Percentiles rank a stretch among this genome's conserved stretches.
These are phyloP conservation scores for Rhizopus arrhizus DNA, from an alignment of 371 early-diverging fungal genomes.

Conservation along the genomic window DNA sequence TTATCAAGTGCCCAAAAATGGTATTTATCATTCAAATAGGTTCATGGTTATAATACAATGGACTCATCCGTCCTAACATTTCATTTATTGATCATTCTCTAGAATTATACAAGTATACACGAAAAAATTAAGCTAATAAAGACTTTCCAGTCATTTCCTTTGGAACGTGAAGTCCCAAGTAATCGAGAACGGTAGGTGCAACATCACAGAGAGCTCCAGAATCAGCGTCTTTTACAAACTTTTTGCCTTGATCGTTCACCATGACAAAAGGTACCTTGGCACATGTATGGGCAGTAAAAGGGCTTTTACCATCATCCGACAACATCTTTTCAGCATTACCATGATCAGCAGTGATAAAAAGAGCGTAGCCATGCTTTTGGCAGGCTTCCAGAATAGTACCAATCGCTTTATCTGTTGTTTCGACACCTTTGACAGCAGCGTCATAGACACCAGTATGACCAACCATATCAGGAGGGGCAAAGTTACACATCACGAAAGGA, in stretches of 20 bases:
- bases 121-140: conserved; percentile 35
- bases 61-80: too few species aligned
- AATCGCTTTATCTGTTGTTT: conserved; percentile 93
- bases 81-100: neutral
- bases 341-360: conserved; percentile 99
- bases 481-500: conserved; percentile 98
- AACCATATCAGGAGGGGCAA: conserved; percentile 99
- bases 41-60: too few species aligned
- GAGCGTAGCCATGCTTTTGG: conserved; percentile 83
- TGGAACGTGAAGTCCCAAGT: conserved; percentile 93
- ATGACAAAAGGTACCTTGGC: conserved; percentile 95
- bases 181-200: conserved; percentile 95
- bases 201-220: conserved; percentile 91
- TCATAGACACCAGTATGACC: conserved; percentile 99
- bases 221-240: conserved; percentile 55
- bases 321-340: conserved; percentile 99
- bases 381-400: conserved; percentile 94
- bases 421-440: conserved; percentile 92
- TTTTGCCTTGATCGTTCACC: conserved; percentile 54
- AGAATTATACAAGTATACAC: neutral
- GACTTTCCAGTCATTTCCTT: conserved; percentile 95
- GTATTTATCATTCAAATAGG: too few species aligned
- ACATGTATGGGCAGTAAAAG: conserved; percentile 97
- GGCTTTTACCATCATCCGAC: conserved; percentile 78
- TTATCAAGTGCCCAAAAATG: too few species aligned